Percentiles rank a stretch among this genome's conserved stretches.
Conservation (phyloP, 176 grass and related monocot genomes). For the Calamus simplicifolius region DNA sequence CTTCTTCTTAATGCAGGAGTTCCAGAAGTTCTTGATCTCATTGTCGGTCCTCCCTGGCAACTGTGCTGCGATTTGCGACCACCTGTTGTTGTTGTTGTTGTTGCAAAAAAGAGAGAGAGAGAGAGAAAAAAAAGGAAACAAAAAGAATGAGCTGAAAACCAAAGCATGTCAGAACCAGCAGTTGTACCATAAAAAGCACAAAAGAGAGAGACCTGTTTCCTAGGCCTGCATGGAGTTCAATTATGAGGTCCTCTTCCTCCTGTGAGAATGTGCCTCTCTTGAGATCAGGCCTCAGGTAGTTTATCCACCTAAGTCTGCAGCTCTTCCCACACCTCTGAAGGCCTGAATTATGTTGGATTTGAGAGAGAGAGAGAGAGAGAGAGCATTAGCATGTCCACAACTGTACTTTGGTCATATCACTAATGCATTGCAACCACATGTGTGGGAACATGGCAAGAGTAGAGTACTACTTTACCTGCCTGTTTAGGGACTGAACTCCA, state of each 20-base stretch:
- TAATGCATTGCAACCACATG: too few relatives aligned
- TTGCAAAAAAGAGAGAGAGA: not conserved
- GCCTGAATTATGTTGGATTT: slow-evolving; percentile 12
- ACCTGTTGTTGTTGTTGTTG: slow-evolving; percentile 18
- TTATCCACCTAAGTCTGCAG: slow-evolving; percentile 22
- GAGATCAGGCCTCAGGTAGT: slow-evolving; percentile 21
- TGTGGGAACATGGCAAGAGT: too few relatives aligned
- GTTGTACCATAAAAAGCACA: not conserved
- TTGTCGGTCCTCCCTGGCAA: slow-evolving; percentile 63
- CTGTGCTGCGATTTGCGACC: slow-evolving; percentile 59
- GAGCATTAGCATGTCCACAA: too few relatives aligned
- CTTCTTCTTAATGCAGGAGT: slow-evolving; percentile 60
- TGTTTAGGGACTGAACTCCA: slow-evolving; percentile 23
- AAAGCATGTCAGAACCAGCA: too few relatives aligned
- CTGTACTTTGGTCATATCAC: too few relatives aligned
- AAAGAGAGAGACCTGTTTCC: slow-evolving; percentile 42
- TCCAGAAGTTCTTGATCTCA: slow-evolving; percentile 72
- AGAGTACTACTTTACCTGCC: slow-evolving; percentile 5
- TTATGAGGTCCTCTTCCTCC: slow-evolving; percentile 23
- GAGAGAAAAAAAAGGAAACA: too few relatives aligned
- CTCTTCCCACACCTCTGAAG: slow-evolving; percentile 24
- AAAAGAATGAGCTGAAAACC: too few relatives aligned
- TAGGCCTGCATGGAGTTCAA: slow-evolving; percentile 28
- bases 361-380: not conserved
- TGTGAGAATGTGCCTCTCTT: slow-evolving; percentile 26